phyloP scores from a whole-genome alignment of 2,329 filamentous ascomycete genomes.

The Cryphonectria parasitica region DNA sequence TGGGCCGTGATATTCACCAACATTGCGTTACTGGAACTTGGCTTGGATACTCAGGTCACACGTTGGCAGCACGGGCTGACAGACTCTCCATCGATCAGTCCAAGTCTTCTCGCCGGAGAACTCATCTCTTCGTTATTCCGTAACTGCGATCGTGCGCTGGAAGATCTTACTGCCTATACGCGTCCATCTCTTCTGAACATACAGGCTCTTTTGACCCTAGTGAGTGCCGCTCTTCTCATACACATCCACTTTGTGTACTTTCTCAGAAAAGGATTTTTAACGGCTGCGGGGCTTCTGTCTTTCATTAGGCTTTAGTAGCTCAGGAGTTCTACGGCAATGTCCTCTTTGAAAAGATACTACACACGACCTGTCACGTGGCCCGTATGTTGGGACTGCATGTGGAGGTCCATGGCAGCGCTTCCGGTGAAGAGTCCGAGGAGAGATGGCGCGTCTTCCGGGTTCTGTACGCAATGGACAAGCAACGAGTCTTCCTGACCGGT shows the following conservation, averaged over 20 bases:
- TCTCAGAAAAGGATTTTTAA: background rate
- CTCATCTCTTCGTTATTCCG: background rate
- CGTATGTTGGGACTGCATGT: background rate
- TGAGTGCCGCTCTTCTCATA: background rate
- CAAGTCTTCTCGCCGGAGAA: background rate
- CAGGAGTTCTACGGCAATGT: background rate
- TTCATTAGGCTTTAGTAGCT: background rate
- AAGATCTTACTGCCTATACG: background rate
- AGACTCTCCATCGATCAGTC: background rate
- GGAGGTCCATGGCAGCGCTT: background rate
- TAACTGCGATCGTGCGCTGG: slow-evolving; percentile 7
- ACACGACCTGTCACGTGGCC: background rate
- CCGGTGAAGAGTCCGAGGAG: background rate
- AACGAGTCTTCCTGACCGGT: slow-evolving; percentile 8
- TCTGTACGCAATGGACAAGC: slow-evolving; percentile 2
- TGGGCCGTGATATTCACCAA: slow-evolving; percentile 5
- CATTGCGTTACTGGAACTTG: slow-evolving; percentile 2
- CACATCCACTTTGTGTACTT: background rate
- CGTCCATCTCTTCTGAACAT: slow-evolving; percentile 12
- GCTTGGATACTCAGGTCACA: background rate
- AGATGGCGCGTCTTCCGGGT: slow-evolving; percentile 1
- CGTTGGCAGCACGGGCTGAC: background rate
- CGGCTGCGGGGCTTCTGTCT: background rate
- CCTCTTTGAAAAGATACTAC: background rate
- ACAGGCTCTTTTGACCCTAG: background rate